These are phyloP conservation scores for Houttuynia cordata DNA, from an alignment of 164 flowering plant species.

Conservation along the genomic window DNA sequence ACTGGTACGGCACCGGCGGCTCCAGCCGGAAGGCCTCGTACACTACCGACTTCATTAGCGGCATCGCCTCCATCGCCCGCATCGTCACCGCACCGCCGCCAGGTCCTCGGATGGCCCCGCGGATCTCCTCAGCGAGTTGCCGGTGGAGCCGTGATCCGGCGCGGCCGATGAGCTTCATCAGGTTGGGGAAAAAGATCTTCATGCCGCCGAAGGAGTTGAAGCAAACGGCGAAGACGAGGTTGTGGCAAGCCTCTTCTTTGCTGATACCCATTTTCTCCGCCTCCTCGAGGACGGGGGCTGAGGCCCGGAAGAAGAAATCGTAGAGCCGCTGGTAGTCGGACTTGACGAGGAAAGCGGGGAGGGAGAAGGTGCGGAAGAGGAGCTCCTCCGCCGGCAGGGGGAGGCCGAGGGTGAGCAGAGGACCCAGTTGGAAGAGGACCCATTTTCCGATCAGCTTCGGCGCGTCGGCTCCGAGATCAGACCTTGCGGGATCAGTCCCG, in stretches of 20 bases:
- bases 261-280: conserved; percentile 49
- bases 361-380: conserved; percentile 38
- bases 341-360: conserved; percentile 48
- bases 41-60: conserved; percentile 63
- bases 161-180: conserved; percentile 62
- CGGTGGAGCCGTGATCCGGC: conserved; percentile 55
- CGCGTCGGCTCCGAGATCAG: conserved; percentile 44
- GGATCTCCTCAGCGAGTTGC: conserved; percentile 49
- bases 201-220: conserved; percentile 82
- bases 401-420: conserved; percentile 50
- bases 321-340: conserved; percentile 48
- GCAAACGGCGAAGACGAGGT: conserved; percentile 65
- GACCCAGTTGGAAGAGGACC: conserved; percentile 54
- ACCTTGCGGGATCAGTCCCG: conserved; percentile 34
- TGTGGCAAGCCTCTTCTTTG: conserved; percentile 70
- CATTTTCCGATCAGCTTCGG: conserved; percentile 44
- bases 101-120: conserved; percentile 29
- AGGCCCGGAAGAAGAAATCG: conserved; percentile 33
- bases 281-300: conserved; percentile 34
- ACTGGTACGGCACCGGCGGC: conserved; percentile 68
- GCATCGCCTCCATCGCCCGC: conserved; percentile 57
- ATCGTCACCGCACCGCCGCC: conserved; percentile 50
- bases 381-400: conserved; percentile 46
- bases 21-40: conserved; percentile 68
- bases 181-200: conserved; percentile 53